Evolutionary conservation across 768 basidiomycete genomes (phyloP), one percentile per base, ranked within the genome.

Genomic region (Trametes coccinea): DNA sequence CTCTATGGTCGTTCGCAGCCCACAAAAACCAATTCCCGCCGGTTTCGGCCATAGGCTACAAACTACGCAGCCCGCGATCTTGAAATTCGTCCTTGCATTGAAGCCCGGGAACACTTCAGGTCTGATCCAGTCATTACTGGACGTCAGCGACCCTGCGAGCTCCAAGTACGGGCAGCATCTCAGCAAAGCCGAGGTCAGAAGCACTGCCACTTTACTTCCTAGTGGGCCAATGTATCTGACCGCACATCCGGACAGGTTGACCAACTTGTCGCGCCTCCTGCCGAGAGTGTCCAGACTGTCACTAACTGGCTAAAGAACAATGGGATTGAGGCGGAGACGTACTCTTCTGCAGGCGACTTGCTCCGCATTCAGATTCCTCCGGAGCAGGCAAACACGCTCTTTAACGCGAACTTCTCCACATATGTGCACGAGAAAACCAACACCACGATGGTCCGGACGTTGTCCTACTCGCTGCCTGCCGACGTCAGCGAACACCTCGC

Each of bases 61-160:
- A 16, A 16, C 17, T 11, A 16, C 17, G 48, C 41, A 43, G 8
- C 52, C 46, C 2, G 17, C 48, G 6, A 51, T 55, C 29, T 33
- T 61, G 37, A 46, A 31, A 1, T 60, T 64, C 49, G 45, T 55
- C 37, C 64, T 80, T 37, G 77, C 70, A 3, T 67, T 80, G 53
- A 66, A 66, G 39, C 73, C 74, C 40, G 71, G 59, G 45, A 67
- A 80, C 62, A 69, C 73, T 29, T 53, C 52, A 1, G 77, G 77
- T 4, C 73, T 80, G 17, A 67, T 74, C 61, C 64, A 72, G 48
- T 69, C 66, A 17, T 68, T 78, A 11, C 60, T 71, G 49, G 75
- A 71, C 34, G 76, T 78, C 67, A 77, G 75, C 57, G 72, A 73
- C n/a, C 78, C 79, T 5, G 61, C 67, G 22, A 78, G 71, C 65